Base-by-base conservation (phyloP, 2,329 filamentous ascomycete species). In the Aspergillus pseudonomiae region DNA sequence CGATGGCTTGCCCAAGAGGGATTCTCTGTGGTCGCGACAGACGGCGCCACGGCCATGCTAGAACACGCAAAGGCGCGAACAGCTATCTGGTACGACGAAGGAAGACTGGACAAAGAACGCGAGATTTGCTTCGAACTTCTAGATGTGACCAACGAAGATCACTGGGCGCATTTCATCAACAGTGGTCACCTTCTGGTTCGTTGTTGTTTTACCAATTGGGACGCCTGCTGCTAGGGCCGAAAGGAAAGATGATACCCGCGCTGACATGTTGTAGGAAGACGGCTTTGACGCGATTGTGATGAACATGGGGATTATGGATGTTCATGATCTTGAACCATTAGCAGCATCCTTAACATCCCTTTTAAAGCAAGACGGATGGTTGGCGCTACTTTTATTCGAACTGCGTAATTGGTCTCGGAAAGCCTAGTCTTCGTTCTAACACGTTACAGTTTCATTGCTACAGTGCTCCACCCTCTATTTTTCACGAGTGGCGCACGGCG, bases 231-330 rank as follows among this genome's bases (percentile, higher is more conserved):
- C 19, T 9, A n/a, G 3, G 39, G 14, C 3, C 19, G 3, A 10
- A 9, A 3, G 19, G 3, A n/a, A 41, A 1, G 16, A n/a, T 4
- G 6, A n/a, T 4, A 21, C 26, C 14, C 14, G 7, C 6, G 6
- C 43, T 50, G 30, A 46, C 19, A 4, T 21, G 1, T 48, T 11
- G 6, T n/a, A 78, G 75, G 50, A 61, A 57, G 69, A 64, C 12
- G 62, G 66, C 41, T 84, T 82, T 65, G 81, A 83, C 60, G 71
- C 82, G 21, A 71, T 84, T 26, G 74, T 80, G 21, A 80, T 83
- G 65, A 85, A 83, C 69, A 83, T 83, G 78, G 82, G 81, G 10
- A 71, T 84, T 50, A 84, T 83, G 79, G 83, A 84, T 61, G 74
- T 84, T 4, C 72, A 79, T 24, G 76, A 75, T 9, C 68, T 85